Evolutionary conservation across 2,329 filamentous ascomycete species (phyloP).

Genomic region (Aspergillus fumigatiaffinis): DNA sequence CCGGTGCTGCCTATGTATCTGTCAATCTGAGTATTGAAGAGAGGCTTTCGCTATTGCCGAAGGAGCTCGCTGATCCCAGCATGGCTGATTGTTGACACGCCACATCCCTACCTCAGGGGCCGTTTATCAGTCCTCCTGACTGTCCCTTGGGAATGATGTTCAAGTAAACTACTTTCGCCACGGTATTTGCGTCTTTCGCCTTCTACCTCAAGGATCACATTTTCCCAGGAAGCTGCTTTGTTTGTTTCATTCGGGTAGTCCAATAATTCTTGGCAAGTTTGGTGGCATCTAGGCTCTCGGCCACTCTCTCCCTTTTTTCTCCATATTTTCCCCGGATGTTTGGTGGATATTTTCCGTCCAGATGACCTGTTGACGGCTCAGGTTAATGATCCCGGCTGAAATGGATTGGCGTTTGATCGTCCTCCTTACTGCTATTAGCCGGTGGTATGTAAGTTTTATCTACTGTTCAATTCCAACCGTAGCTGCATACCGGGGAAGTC

Average conservation of each 20-base stretch:
- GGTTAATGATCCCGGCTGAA: conserved; percentile 16
- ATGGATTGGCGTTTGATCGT: conserved; percentile 11
- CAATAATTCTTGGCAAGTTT: background rate
- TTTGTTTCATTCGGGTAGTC: background rate
- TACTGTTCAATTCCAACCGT: conserved; percentile 17
- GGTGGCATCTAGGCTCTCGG: background rate
- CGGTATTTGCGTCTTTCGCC: conserved; percentile 15
- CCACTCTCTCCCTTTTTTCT: background rate
- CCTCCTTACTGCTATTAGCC: conserved; percentile 18
- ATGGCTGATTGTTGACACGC: conserved; percentile 16
- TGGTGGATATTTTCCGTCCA: conserved; percentile 2
- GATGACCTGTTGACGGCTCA: conserved; percentile 13
- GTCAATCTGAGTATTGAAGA: background rate
- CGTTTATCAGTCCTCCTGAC: conserved; percentile 24
- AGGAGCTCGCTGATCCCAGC: background rate
- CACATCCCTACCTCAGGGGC: conserved; percentile 5
- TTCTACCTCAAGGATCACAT: background rate
- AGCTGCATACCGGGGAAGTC: conserved; percentile 29
- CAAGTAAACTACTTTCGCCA: conserved; percentile 29
- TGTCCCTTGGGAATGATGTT: conserved; percentile 13
- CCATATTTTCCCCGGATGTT: background rate
- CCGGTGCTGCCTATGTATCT: background rate
- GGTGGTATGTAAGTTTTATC: conserved; percentile 21
- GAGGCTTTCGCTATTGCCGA: background rate
- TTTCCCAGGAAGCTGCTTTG: background rate